Base-by-base conservation (phyloP, 306 rosid species). In the Fagus crenata region DNA sequence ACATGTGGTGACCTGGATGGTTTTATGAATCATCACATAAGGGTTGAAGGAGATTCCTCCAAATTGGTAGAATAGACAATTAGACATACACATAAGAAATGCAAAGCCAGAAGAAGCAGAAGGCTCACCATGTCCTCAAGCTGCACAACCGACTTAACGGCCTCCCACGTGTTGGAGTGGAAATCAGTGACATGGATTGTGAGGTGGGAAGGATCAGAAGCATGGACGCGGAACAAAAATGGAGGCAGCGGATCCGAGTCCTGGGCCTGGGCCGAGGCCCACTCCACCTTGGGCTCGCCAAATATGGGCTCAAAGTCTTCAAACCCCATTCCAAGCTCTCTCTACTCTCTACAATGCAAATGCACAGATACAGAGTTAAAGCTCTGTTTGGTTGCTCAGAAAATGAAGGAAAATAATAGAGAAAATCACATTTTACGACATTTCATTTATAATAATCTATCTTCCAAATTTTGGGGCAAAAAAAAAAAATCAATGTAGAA, bases 61-160 rank as follows among this genome's bases (percentile, higher is more conserved):
- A 22, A 22, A 22, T 22, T 22, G 28, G 28, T 22, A 22, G 28
- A 22, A 22, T 33, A 11, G 5, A 9, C 51, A 46, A 9, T 46
- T 0, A 46, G 11, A 60, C 6, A 11, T 32, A 60, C 32, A 36
- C 49, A 65, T 2, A 2, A 65, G 7, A 2, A 6, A 7, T 18
- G 5, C 74, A 70, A 31, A 11, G 35, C 31, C 40, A 75, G 75
- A 46, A 76, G 33, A 73, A 1, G 11, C 12, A 49, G 53, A 42
- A 75, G 46, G 81, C 87, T 88, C 33, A 93, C 97, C 89, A 94
- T 84, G 73, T 90, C 96, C 70, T 94, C 92, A 2, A 94, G 96
- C 78, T 81, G 86, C 54, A 86, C 54, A 75, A 84, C 83, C 4
- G 98, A 92, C 40, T 79, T 89, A 22, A 14, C 67, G 80, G 93